Conservation (phyloP, 1,139 yeast species). For the Debaryomycetaceae sp. region DNA sequence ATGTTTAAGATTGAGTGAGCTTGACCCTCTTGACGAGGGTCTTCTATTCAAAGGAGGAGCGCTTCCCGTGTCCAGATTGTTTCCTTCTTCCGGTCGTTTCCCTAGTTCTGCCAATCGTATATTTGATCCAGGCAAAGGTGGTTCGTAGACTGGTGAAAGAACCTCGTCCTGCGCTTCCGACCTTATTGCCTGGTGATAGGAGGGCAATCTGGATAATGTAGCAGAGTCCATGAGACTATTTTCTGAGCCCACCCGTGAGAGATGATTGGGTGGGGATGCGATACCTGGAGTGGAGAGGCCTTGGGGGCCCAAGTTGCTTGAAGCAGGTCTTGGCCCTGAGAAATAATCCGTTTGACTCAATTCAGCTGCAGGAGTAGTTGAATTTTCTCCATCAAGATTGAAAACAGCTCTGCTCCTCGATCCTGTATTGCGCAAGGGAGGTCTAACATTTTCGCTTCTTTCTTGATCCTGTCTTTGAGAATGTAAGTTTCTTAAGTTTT, state of each 20-base stretch:
- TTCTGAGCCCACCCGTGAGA: slow-evolving; percentile 58
- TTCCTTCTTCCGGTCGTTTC: slow-evolving; percentile 17
- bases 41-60: slow-evolving; percentile 6
- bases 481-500: slow-evolving; percentile 52
- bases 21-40: slow-evolving; percentile 18
- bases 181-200: slow-evolving; percentile 73
- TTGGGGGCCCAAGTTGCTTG: slow-evolving; percentile 3
- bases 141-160: slow-evolving; percentile 62
- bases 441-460: slow-evolving; percentile 6
- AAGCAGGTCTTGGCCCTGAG: slow-evolving; percentile 12
- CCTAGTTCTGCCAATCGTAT: slow-evolving; percentile 29
- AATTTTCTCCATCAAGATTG: slow-evolving; percentile 38
- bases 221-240: slow-evolving; percentile 13
- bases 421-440: slow-evolving; percentile 5
- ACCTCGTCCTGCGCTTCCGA: slow-evolving; percentile 44
- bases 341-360: slow-evolving; percentile 19
- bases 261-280: slow-evolving; percentile 51
- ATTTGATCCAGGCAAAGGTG: slow-evolving; percentile 47
- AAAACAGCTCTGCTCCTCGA: slow-evolving; percentile 19
- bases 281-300: slow-evolving; percentile 22
- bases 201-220: slow-evolving; percentile 66
- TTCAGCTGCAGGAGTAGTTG: slow-evolving; percentile 9
- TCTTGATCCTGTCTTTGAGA: slow-evolving; percentile 45
- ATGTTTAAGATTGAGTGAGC: slow-evolving; percentile 17
- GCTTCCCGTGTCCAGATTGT: slow-evolving; percentile 4